Percentiles rank a stretch among this genome's conserved stretches.
phyloP scores from a whole-genome alignment of 805 yeast species.

The Saturnispora sekii region DNA sequence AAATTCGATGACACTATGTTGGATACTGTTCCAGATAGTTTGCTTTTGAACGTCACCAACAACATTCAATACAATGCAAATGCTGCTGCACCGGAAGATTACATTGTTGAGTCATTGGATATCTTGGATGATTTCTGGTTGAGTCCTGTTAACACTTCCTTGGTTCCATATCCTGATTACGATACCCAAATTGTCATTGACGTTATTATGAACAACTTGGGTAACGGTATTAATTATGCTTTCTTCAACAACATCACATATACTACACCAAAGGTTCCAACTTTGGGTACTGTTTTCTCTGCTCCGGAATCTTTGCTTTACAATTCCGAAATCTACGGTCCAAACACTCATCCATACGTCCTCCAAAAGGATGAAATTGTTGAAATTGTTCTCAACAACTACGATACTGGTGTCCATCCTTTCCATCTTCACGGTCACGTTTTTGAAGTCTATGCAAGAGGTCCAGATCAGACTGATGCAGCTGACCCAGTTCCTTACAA shows the following conservation, averaged over 20 bases:
- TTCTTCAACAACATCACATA: conserved; percentile 85
- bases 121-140: conserved; percentile 73
- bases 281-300: conserved; percentile 66
- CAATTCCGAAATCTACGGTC: conserved; percentile 56
- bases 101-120: conserved; percentile 38
- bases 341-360: conserved; percentile 68
- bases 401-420: conserved; percentile 90
- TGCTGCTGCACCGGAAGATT: conserved; percentile 27
- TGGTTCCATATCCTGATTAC: conserved; percentile 51
- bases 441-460: conserved; percentile 77
- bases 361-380: conserved; percentile 57
- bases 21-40: conserved; percentile 58
- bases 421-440: conserved; percentile 95
- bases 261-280: conserved; percentile 75
- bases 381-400: conserved; percentile 76
- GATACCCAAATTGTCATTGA: conserved; percentile 61
- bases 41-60: conserved; percentile 65
- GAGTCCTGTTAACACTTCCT: conserved; percentile 44
- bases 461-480: conserved; percentile 45
- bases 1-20: conserved; percentile 74
- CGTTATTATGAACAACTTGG: conserved; percentile 77
- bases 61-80: conserved; percentile 45
- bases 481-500: conserved; percentile 51
- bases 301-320: conserved; percentile 41
- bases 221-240: conserved; percentile 89